These are phyloP conservation scores for Alnus glutinosa DNA, from an alignment of 306 rosid species.

Conservation along the genomic window DNA sequence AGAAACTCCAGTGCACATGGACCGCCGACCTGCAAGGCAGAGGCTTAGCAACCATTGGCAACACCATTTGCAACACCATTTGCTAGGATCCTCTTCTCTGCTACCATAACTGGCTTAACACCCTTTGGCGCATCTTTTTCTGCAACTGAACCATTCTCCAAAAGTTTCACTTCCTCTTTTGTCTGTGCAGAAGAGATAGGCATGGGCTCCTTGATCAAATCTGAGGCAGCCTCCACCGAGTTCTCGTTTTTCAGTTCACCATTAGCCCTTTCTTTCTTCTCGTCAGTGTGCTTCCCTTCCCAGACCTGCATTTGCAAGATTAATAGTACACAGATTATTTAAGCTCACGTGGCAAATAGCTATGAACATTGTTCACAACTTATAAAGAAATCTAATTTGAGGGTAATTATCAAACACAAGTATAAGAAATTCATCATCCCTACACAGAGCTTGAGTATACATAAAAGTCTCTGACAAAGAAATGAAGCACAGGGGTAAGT, in stretches of 20 bases:
- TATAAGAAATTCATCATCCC: neutral
- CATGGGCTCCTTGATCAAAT: slow-evolving; percentile 47
- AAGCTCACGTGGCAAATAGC: neutral
- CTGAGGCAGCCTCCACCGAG: slow-evolving; percentile 45
- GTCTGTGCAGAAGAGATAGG: slow-evolving; percentile 29
- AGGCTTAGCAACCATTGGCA: slow-evolving; percentile 68
- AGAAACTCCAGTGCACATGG: slow-evolving; percentile 33
- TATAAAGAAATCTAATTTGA: neutral
- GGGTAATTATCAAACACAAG: neutral
- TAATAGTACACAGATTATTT: neutral
- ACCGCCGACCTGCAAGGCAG: slow-evolving; percentile 41
- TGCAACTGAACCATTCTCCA: slow-evolving; percentile 54
- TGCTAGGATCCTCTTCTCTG: slow-evolving; percentile 55
- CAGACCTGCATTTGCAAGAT: slow-evolving; percentile 56
- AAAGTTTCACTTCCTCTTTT: slow-evolving; percentile 37
- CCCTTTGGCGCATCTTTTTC: slow-evolving; percentile 82
- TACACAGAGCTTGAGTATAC: neutral
- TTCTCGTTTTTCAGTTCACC: slow-evolving; percentile 51
- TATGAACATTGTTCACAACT: neutral
- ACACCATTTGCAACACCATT: slow-evolving; percentile 78
- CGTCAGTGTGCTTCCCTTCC: slow-evolving; percentile 86
- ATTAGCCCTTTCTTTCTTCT: slow-evolving; percentile 54
- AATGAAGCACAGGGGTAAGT: neutral
- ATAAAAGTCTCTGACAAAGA: neutral
- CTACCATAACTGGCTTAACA: slow-evolving; percentile 58